Evolutionary conservation across 208 protist species (phyloP).

Genomic region (Leishmania guyanensis): DNA sequence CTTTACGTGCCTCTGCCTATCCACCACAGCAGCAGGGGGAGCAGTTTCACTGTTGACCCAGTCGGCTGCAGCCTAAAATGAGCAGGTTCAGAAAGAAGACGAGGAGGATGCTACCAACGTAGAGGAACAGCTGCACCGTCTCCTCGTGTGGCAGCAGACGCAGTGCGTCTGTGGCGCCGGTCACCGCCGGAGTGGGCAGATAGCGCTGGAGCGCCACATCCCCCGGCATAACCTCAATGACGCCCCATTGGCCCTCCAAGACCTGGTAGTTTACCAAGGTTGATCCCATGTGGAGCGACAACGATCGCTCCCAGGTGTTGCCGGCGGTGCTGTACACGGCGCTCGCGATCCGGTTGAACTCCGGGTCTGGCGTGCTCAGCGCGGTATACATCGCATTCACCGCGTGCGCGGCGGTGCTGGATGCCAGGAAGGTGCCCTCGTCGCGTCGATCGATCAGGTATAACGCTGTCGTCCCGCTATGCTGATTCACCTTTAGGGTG

Average conservation of each 20-base stretch:
- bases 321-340: constrained; percentile 35
- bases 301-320: constrained; percentile 26
- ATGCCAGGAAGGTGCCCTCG: constrained; percentile 43
- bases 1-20: neutral
- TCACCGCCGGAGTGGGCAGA: constrained; percentile 52
- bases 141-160: constrained; percentile 47
- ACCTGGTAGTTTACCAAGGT: constrained; percentile 54
- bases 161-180: constrained; percentile 48
- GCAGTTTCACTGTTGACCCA: constrained; percentile 24
- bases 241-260: constrained; percentile 46
- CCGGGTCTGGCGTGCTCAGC: constrained; percentile 35
- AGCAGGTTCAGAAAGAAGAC: constrained; percentile 59
- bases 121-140: constrained; percentile 51
- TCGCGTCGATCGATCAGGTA: constrained; percentile 52
- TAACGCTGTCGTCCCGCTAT: constrained; percentile 40
- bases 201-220: constrained; percentile 47
- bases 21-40: neutral
- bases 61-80: constrained; percentile 52
- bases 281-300: constrained; percentile 38
- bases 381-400: constrained; percentile 33
- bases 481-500: constrained; percentile 26
- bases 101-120: constrained; percentile 49
- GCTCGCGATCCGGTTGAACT: constrained; percentile 39
- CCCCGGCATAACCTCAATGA: constrained; percentile 58
- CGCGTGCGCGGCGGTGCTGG: constrained; percentile 12